Conservation (phyloP, 768 basidiomycete genomes). For the Scleroderma citrinum region DNA sequence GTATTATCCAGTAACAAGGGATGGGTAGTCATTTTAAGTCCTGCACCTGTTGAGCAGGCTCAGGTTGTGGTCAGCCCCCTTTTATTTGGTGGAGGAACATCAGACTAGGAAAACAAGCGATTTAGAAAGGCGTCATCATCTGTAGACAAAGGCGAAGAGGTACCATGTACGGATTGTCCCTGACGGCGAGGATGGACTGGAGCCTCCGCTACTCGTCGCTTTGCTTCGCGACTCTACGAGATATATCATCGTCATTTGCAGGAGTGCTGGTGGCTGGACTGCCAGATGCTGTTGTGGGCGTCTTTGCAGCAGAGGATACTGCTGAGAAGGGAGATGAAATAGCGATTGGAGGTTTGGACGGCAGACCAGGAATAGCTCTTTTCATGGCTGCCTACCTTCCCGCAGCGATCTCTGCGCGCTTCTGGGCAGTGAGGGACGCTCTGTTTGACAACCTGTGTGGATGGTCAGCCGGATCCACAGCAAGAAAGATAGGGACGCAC, state of each 20-base stretch:
- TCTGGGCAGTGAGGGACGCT: constrained; percentile 73
- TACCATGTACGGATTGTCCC: constrained; percentile 88
- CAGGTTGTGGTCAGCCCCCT: constrained; percentile 42
- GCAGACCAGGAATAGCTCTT: constrained; percentile 29
- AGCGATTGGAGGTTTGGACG: constrained; percentile 22
- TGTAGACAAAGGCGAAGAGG: constrained; percentile 1
- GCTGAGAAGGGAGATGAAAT: constrained; percentile 20
- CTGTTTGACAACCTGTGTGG: constrained; percentile 38
- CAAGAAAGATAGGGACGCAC: constrained; percentile 33
- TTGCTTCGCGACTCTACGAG: constrained; percentile 80
- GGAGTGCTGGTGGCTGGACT: constrained; percentile 25
- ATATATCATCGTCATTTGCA: constrained; percentile 56
- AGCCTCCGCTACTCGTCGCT: constrained; percentile 76
- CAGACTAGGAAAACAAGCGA: constrained; percentile 33
- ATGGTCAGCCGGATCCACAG: neutral
- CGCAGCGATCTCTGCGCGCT: constrained; percentile 78
- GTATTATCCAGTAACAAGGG: constrained; percentile 69
- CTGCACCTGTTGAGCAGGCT: constrained; percentile 70
- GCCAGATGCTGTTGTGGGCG: neutral
- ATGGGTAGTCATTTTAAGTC: constrained; percentile 87
- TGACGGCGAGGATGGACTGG: constrained; percentile 68
- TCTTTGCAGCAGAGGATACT: constrained; percentile 3
- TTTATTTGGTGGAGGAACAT: constrained; percentile 49
- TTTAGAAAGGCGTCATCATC: neutral
- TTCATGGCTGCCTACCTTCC: constrained; percentile 80